Evolutionary conservation across 306 rosid genomes (phyloP).

Genomic region (Abrus pulchellus): DNA sequence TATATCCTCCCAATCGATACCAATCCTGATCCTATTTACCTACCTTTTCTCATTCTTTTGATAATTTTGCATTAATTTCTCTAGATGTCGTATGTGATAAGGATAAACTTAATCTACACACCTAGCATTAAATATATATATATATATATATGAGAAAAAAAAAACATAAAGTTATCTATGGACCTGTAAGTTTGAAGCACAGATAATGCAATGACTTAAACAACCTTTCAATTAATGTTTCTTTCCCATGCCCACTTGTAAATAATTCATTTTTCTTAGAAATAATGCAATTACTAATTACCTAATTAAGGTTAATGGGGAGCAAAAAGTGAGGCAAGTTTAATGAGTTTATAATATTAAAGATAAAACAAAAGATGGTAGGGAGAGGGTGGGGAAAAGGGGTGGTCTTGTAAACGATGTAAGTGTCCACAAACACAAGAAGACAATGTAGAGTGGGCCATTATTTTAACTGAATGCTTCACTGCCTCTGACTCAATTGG

Average conservation of each 20-base stretch:
- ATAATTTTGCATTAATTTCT: conserved; percentile 6
- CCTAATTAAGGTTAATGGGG: not conserved
- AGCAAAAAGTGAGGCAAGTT: not conserved
- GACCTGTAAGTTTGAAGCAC: conserved; percentile 7
- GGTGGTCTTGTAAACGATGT: conserved; percentile 31
- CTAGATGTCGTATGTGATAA: conserved; percentile 1
- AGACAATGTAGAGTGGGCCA: conserved; percentile 51
- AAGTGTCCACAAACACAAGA: conserved; percentile 27
- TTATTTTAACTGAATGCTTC: conserved; percentile 46
- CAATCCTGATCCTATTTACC: not conserved
- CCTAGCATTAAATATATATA: not conserved
- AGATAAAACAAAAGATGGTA: conserved; percentile 41
- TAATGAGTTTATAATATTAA: not conserved
- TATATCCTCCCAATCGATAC: conserved; percentile 32
- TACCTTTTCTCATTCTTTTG: conserved; percentile 3
- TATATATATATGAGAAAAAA: not conserved
- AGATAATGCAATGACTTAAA: not conserved
- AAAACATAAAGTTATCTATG: not conserved
- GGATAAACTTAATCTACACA: not conserved
- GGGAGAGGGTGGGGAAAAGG: conserved; percentile 35
- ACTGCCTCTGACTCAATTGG: conserved; percentile 44
- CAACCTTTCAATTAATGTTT: not conserved
- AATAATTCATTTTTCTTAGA: not conserved
- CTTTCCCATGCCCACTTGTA: not conserved
- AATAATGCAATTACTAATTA: not conserved